These are phyloP conservation scores for Oidiodendron maius DNA, from an alignment of 495 filamentous ascomycete genomes.

Conservation along the genomic window DNA sequence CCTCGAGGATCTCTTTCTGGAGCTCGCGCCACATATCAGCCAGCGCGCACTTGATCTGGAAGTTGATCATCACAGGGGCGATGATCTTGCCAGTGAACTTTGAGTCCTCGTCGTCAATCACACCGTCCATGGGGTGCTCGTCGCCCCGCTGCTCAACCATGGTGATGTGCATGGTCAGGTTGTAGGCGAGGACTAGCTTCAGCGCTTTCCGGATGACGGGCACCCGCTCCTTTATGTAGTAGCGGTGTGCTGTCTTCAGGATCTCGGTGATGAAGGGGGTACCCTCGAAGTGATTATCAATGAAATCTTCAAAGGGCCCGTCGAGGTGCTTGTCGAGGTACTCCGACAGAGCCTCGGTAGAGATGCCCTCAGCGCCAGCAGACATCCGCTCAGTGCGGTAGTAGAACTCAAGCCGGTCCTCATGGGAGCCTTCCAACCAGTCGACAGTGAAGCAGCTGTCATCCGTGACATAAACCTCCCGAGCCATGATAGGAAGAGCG, in stretches of 20 bases:
- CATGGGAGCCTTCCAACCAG: constrained; percentile 74
- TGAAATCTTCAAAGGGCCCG: constrained; percentile 79
- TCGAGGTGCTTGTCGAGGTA: constrained; percentile 92
- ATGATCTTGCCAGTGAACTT: constrained; percentile 82
- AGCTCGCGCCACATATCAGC: constrained; percentile 94
- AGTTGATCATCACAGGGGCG: constrained; percentile 96
- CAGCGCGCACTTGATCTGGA: constrained; percentile 93
- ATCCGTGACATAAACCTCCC: constrained; percentile 84
- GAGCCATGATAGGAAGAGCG: constrained; percentile 78
- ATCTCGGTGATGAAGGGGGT: constrained; percentile 90
- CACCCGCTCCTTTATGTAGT: constrained; percentile 73
- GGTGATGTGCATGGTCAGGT: constrained; percentile 84
- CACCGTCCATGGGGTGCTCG: constrained; percentile 69
- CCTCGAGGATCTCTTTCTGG: constrained; percentile 88
- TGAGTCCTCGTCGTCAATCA: constrained; percentile 70
- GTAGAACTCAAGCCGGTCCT: constrained; percentile 68
- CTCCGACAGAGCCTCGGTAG: constrained; percentile 67
- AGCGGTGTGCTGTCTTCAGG: constrained; percentile 87
- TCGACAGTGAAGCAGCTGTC: constrained; percentile 88
- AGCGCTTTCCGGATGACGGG: constrained; percentile 86
- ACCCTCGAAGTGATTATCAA: constrained; percentile 91
- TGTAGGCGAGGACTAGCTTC: constrained; percentile 88
- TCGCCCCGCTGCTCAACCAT: constrained; percentile 84
- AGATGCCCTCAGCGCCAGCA: constrained; percentile 78
- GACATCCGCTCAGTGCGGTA: constrained; percentile 79